Conservation (phyloP, 805 yeast species). For the Wickerhamiella spandovensis region DNA sequence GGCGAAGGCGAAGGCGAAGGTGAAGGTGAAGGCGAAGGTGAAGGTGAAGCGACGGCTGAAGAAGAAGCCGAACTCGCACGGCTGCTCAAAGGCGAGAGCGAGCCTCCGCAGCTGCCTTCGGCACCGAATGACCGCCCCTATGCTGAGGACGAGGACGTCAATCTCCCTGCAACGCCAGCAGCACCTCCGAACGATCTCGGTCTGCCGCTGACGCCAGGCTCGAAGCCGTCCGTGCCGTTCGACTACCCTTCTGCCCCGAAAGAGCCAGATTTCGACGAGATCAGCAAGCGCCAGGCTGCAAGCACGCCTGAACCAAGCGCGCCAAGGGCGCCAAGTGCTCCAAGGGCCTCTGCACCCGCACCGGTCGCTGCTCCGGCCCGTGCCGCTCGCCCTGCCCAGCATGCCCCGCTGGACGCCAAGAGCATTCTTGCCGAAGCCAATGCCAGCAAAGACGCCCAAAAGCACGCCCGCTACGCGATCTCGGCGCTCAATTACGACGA, state of each 20-base stretch:
- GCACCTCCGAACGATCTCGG: conserved; percentile 10
- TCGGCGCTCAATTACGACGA: conserved; percentile 66
- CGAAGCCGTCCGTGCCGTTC: conserved; percentile 7
- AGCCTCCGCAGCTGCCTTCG: not conserved
- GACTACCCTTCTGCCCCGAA: conserved; percentile 8
- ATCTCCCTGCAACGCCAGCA: conserved; percentile 12
- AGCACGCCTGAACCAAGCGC: not conserved
- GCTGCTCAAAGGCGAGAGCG: too few species aligned
- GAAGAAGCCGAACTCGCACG: not conserved
- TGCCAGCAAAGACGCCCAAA: conserved; percentile 34
- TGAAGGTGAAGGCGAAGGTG: too few species aligned
- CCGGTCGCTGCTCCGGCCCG: conserved; percentile 2
- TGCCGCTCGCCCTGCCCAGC: not conserved
- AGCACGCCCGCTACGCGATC: conserved; percentile 58
- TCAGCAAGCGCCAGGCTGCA: not conserved
- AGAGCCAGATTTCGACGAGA: not conserved
- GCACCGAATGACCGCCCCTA: not conserved
- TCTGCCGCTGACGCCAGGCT: conserved; percentile 5
- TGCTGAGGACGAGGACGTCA: conserved; percentile 3
- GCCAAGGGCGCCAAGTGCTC: too few species aligned
- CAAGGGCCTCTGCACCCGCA: not conserved
- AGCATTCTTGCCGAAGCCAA: conserved; percentile 26
- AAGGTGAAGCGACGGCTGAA: too few species aligned
- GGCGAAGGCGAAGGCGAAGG: too few species aligned
- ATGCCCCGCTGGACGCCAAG: not conserved